Evolutionary conservation across 768 basidiomycete species (phyloP), one percentile per base, ranked within the genome.

Genomic region (Leccinum incarnatum): DNA sequence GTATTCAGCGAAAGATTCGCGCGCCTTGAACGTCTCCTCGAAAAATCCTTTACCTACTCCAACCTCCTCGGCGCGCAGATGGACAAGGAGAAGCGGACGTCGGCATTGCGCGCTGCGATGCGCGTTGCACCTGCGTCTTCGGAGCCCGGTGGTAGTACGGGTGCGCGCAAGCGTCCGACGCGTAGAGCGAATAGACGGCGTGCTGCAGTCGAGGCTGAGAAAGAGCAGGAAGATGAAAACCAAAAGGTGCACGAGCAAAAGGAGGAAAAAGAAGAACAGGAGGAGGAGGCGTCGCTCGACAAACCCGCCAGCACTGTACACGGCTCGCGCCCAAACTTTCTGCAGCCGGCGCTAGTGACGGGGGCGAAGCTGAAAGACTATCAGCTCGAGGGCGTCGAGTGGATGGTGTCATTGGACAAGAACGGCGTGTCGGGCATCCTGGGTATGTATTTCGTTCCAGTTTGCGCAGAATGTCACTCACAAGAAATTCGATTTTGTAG

Each of bases 301-400:
- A 75, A 42, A 69, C 69, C 42, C 10, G 42, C 19, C n/a, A 45
- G 42, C 19, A 2, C 42, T 19, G 42, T 10, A 25, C 23, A 25
- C 3, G 7, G 15, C 53, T 8, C 66, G 65, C 25, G 42, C 66
- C 74, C 10, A 71, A 78, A 27, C 88, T 91, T 63, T 74, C 19
- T 83, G 52, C 96, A 98, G 69, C 91, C 94, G 0, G 72, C 79
- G 2, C 74, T 94, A 17, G 77, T 99, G 42, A 93, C 93, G 0
- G 96, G 96, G 5, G 93, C 86, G 0, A 89, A 77, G 57, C 73
- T 98, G 60, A 93, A 94, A 68, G 82, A 88, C 34, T 98, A 97
- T 70, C 96, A 99, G 70, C 81, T 98, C 2, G 91, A 95, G 53
- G 96, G 96, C 0, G 82, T 97, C 15, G 91, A 95, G 61, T 98